phyloP scores from a whole-genome alignment of 2,329 filamentous ascomycete species.

The Cladosporium sp. region DNA sequence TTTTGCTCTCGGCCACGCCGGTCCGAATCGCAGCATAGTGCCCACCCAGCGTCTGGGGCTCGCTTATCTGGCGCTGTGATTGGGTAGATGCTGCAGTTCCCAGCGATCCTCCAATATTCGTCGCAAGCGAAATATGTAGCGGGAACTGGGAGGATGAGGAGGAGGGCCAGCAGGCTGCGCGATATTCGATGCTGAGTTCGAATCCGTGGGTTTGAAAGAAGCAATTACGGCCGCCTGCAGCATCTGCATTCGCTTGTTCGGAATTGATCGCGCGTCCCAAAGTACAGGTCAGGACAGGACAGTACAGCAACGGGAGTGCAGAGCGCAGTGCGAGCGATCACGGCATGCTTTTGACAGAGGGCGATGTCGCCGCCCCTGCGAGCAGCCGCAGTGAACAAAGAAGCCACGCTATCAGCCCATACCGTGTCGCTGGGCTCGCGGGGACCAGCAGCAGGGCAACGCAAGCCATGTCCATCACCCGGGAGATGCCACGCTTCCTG shows the following conservation, averaged over 20 bases:
- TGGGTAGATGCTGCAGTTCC: slow-evolving; percentile 5
- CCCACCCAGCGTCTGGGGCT: background rate
- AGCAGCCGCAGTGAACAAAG: slow-evolving; percentile 13
- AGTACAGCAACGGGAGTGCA: background rate
- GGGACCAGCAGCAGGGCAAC: slow-evolving; percentile 16
- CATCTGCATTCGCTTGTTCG: slow-evolving; percentile 2
- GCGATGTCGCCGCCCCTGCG: slow-evolving; percentile 10
- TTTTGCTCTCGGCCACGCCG: background rate
- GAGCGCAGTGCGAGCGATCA: background rate
- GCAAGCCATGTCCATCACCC: slow-evolving; percentile 13
- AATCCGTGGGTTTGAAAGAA: slow-evolving; percentile 2
- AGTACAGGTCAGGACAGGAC: background rate
- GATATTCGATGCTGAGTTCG: background rate
- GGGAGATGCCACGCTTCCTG: slow-evolving; percentile 4
- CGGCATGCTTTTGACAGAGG: slow-evolving; percentile 11
- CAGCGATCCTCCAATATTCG: slow-evolving; percentile 15
- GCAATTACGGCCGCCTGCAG: slow-evolving; percentile 13
- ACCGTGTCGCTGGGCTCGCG: slow-evolving; percentile 4
- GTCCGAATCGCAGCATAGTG: slow-evolving; percentile 4
- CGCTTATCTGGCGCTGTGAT: slow-evolving; percentile 4
- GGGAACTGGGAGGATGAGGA: background rate
- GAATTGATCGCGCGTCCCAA: background rate
- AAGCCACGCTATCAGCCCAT: slow-evolving; percentile 14
- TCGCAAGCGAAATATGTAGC: slow-evolving; percentile 15
- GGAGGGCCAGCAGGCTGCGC: background rate